Percentiles rank a stretch among this genome's conserved stretches.
These are phyloP conservation scores for Chenopodium berlandieri DNA, from an alignment of 148 eudicot genomes.

Conservation along the genomic window DNA sequence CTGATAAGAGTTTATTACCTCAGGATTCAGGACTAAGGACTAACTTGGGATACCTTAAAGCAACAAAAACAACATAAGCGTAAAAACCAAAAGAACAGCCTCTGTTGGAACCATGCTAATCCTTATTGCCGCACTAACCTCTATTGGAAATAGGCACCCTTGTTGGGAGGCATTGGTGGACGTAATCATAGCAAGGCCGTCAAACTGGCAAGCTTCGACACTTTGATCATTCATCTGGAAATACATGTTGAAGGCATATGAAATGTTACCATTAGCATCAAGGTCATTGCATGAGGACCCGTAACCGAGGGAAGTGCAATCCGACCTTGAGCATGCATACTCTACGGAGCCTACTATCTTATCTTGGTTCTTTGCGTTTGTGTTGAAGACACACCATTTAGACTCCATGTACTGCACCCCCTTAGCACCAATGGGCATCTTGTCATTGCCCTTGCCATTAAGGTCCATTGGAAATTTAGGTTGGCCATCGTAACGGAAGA, in stretches of 20 bases:
- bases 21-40: neutral
- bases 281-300: constrained; percentile 41
- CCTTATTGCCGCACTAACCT: constrained; percentile 37
- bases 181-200: constrained; percentile 49
- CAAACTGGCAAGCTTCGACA: constrained; percentile 53
- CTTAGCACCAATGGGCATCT: constrained; percentile 40
- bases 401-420: constrained; percentile 45
- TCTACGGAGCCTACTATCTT: constrained; percentile 16
- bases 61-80: constrained; percentile 25
- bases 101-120: neutral
- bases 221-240: constrained; percentile 63
- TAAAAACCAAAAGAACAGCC: constrained; percentile 9
- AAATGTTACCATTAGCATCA: constrained; percentile 24
- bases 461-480: constrained; percentile 54
- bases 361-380: constrained; percentile 14
- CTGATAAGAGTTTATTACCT: constrained; percentile 18
- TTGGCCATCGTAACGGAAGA: constrained; percentile 52
- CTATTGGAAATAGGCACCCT: constrained; percentile 52
- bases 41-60: constrained; percentile 20
- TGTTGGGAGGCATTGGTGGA: constrained; percentile 31
- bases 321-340: constrained; percentile 48
- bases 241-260: constrained; percentile 65
- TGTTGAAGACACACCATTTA: constrained; percentile 52
- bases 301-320: constrained; percentile 47
- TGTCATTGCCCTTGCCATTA: constrained; percentile 32